Evolutionary conservation across 257 asterid genomes (phyloP).

Genomic region (Penstemon barbatus): DNA sequence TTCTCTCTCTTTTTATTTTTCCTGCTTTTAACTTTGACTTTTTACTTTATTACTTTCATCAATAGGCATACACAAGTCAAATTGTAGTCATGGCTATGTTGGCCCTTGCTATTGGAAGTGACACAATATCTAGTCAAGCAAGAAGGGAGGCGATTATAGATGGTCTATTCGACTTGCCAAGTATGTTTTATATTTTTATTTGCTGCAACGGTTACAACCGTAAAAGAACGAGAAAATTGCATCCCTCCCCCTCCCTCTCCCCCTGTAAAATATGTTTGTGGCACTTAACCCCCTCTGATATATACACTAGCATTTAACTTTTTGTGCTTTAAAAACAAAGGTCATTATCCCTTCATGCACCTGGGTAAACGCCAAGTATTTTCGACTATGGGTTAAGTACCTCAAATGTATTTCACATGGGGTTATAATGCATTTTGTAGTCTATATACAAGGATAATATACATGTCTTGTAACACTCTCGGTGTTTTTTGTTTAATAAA

Average conservation of each 20-base stretch:
- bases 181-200: slow-evolving; percentile 43
- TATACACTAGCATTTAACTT: too few species aligned
- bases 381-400: too few species aligned
- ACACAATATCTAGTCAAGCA: slow-evolving; percentile 71
- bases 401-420: too few species aligned
- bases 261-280: too few species aligned
- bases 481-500: slow-evolving; percentile 8
- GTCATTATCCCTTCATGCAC: too few species aligned
- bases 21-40: slow-evolving; percentile 24
- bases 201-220: neutral
- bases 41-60: slow-evolving; percentile 20
- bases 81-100: slow-evolving; percentile 96
- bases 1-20: slow-evolving; percentile 1
- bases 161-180: slow-evolving; percentile 84
- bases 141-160: slow-evolving; percentile 88
- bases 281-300: too few species aligned
- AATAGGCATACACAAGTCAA: slow-evolving; percentile 97
- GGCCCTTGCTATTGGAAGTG: slow-evolving; percentile 95
- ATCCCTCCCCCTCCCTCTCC: too few species aligned
- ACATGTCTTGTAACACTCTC: slow-evolving; percentile 16
- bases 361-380: too few species aligned
- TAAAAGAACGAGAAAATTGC: too few species aligned
- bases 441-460: neutral
- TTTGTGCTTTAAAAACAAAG: too few species aligned
- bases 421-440: too few species aligned